Conservation (phyloP, 2,329 filamentous ascomycete species). For the Nannizziopsis barbatae region DNA sequence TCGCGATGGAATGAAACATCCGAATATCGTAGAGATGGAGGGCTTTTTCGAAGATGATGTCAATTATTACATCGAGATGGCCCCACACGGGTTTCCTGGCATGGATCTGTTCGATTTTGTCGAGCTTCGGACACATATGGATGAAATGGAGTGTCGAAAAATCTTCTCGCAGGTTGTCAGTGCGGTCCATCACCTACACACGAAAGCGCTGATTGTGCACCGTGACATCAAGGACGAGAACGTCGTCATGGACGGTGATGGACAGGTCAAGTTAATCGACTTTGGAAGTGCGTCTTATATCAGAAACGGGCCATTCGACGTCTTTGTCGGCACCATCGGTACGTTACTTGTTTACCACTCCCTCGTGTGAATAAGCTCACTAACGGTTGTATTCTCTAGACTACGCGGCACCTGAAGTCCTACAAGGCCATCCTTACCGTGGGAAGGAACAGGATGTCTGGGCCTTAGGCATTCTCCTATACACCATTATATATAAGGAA, state of each 20-base stretch:
- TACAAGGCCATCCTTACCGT: conserved; percentile 80
- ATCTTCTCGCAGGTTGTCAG: conserved; percentile 90
- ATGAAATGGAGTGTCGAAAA: conserved; percentile 81
- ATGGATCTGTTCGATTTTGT: conserved; percentile 99
- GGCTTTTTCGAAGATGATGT: conserved; percentile 53
- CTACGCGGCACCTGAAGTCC: conserved; percentile 95
- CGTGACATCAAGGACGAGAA: conserved; percentile 99
- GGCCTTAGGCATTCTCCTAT: conserved; percentile 91
- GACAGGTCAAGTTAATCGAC: conserved; percentile 92
- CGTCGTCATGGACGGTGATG: conserved; percentile 87
- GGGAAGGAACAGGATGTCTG: conserved; percentile 98
- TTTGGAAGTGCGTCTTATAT: conserved; percentile 98
- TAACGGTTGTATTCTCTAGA: conserved; percentile 43
- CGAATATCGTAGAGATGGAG: conserved; percentile 58
- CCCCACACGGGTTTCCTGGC: conserved; percentile 83
- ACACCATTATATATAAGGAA: conserved; percentile 99
- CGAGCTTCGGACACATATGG: conserved; percentile 90
- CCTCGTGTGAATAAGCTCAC: background rate
- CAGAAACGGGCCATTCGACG: conserved; percentile 95
- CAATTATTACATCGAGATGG: conserved; percentile 98
- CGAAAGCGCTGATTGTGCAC: conserved; percentile 82
- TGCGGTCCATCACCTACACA: conserved; percentile 84
- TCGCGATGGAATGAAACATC: conserved; percentile 53
- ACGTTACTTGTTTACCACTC: conserved; percentile 26
- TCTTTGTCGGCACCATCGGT: conserved; percentile 98